Evolutionary conservation across 306 rosid species (phyloP).

Genomic region (Mimosa pudica): DNA sequence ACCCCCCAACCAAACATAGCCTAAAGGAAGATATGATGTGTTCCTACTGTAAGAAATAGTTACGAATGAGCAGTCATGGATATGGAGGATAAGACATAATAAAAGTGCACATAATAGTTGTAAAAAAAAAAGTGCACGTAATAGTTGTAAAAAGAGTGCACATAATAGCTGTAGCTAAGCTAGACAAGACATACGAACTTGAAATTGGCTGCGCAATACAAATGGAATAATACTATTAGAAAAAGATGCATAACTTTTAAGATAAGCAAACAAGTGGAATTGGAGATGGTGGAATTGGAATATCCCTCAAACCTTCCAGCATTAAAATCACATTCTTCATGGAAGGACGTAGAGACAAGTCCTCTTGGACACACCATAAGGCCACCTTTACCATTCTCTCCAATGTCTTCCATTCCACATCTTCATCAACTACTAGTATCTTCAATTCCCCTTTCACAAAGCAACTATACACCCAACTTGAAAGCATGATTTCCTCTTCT

Average conservation of each 20-base stretch:
- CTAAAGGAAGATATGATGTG: no score
- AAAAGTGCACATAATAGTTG: no score
- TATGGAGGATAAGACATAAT: no score
- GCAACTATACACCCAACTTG: slow-evolving; percentile 13
- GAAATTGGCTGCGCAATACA: no score
- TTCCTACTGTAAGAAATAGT: no score
- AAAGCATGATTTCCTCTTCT: slow-evolving; percentile 31
- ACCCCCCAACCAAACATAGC: no score
- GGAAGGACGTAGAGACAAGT: slow-evolving; percentile 44
- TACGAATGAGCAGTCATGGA: no score
- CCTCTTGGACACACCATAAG: slow-evolving; percentile 49
- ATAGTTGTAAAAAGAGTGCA: no score
- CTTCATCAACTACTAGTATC: slow-evolving; percentile 26
- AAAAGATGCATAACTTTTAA: not conserved
- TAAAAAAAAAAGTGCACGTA: no score
- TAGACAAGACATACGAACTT: no score
- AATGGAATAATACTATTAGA: not conserved
- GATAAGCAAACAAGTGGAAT: not conserved
- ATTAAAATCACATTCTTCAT: slow-evolving; percentile 48
- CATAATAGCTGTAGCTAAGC: no score
- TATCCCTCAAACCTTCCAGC: slow-evolving; percentile 39
- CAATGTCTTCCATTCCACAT: slow-evolving; percentile 24
- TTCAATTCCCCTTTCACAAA: slow-evolving; percentile 31
- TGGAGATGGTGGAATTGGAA: not conserved
- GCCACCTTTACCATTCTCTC: slow-evolving; percentile 45